phyloP scores from a whole-genome alignment of 2,329 filamentous ascomycete species.

The Arthroderma sp. region DNA sequence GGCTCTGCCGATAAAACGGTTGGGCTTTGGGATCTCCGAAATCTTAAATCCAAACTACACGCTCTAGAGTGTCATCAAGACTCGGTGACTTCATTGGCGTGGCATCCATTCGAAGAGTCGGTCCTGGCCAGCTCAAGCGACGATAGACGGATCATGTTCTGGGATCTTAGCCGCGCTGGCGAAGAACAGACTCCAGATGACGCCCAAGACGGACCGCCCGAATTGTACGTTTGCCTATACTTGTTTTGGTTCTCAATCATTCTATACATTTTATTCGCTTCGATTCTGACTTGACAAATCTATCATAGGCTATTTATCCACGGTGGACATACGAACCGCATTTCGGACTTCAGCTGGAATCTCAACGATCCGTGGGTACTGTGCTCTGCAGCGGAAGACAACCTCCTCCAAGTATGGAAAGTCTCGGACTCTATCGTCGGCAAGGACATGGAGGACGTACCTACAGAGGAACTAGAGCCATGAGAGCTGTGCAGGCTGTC shows the following conservation, averaged over 20 bases:
- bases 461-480: conserved; percentile 59
- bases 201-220: conserved; percentile 84
- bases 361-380: conserved; percentile 93
- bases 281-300: no score
- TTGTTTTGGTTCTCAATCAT: no score
- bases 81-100: conserved; percentile 79
- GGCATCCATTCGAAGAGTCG: conserved; percentile 83
- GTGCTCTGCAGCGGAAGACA: conserved; percentile 90
- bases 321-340: conserved; percentile 90
- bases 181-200: conserved; percentile 94
- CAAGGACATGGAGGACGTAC: conserved; percentile 61
- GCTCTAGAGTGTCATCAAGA: conserved; percentile 78
- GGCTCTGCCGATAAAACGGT: conserved; percentile 93
- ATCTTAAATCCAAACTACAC: conserved; percentile 80
- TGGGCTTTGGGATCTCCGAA: conserved; percentile 87
- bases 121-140: conserved; percentile 86
- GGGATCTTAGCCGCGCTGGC: conserved; percentile 84
- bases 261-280: no score
- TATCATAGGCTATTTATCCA: conserved; percentile 78
- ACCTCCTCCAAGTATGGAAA: conserved; percentile 90
- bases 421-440: conserved; percentile 70
- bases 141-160: conserved; percentile 87
- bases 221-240: conserved; percentile 52
- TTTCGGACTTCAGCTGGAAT: conserved; percentile 98
- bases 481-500: not conserved